Conservation (phyloP, 805 yeast species). For the Phaffomyces thermotolerans region DNA sequence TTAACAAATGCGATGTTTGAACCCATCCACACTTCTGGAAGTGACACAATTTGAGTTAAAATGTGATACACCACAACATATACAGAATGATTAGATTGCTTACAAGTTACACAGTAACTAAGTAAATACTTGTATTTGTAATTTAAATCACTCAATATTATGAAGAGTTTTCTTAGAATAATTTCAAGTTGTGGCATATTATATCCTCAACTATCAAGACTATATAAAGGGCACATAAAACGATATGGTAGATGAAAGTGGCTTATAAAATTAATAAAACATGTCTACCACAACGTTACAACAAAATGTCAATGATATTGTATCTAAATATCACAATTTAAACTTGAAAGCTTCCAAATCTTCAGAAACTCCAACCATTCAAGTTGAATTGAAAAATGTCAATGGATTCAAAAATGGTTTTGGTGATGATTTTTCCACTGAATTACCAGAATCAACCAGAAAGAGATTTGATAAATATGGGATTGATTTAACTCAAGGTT, state of each 20-base stretch:
- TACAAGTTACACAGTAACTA: neutral
- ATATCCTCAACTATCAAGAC: too few species aligned
- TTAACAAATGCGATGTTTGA: conserved; percentile 1
- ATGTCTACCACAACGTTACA: conserved; percentile 6
- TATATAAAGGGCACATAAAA: too few species aligned
- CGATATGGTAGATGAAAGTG: too few species aligned
- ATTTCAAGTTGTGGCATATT: too few species aligned
- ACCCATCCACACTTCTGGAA: conserved; percentile 2
- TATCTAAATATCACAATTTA: conserved; percentile 4
- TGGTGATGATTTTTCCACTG: conserved; percentile 11
- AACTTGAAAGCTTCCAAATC: neutral
- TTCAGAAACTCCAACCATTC: conserved; percentile 1
- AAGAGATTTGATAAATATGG: conserved; percentile 29
- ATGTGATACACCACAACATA: too few species aligned
- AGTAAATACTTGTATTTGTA: neutral
- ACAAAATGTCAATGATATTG: conserved; percentile 5
- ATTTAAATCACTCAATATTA: neutral
- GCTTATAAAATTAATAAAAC: too few species aligned
- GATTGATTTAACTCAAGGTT: conserved; percentile 32
- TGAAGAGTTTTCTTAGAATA: too few species aligned
- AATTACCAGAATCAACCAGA: conserved; percentile 23
- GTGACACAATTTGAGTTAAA: neutral
- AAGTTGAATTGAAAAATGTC: conserved; percentile 5
- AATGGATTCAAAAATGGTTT: conserved; percentile 9
- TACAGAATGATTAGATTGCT: too few species aligned